A percentile compares a stretch with the other conserved stretches of the same genome.
Evolutionary conservation across 2,329 filamentous ascomycete genomes (phyloP).

Genomic region (Phialocephala sp.): DNA sequence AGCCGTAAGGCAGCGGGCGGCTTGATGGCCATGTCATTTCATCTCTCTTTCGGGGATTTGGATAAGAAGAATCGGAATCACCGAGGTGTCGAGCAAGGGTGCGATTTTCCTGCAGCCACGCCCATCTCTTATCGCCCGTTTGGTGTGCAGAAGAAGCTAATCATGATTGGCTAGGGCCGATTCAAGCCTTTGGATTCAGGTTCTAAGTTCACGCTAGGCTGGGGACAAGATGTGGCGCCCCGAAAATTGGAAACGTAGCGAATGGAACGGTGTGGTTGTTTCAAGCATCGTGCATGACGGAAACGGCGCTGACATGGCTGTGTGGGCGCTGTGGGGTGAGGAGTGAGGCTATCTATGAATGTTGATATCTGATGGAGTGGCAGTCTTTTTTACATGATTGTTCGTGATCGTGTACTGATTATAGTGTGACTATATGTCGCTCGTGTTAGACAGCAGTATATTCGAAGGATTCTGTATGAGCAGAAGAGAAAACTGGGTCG

Average conservation of each 20-base stretch:
- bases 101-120: neutral
- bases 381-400: neutral
- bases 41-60: neutral
- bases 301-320: conserved; percentile 7
- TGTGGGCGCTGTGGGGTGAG: neutral
- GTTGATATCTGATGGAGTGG: neutral
- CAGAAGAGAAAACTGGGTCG: no score
- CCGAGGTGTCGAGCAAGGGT: conserved; percentile 7
- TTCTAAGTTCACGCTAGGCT: neutral
- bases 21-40: neutral
- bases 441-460: no score
- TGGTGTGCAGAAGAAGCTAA: neutral
- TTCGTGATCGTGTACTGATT: neutral
- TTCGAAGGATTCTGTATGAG: neutral
- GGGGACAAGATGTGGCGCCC: neutral
- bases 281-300: conserved; percentile 5
- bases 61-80: conserved; percentile 2
- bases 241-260: neutral
- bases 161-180: neutral
- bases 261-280: neutral
- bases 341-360: neutral
- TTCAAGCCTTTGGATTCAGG: neutral
- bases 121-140: neutral
- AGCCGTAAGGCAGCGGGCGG: neutral
- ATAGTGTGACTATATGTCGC: no score